A percentile compares a stretch with the other conserved stretches of the same genome.
phyloP scores from a whole-genome alignment of 1,139 yeast species.

The Blastobotrys petasosporus region DNA sequence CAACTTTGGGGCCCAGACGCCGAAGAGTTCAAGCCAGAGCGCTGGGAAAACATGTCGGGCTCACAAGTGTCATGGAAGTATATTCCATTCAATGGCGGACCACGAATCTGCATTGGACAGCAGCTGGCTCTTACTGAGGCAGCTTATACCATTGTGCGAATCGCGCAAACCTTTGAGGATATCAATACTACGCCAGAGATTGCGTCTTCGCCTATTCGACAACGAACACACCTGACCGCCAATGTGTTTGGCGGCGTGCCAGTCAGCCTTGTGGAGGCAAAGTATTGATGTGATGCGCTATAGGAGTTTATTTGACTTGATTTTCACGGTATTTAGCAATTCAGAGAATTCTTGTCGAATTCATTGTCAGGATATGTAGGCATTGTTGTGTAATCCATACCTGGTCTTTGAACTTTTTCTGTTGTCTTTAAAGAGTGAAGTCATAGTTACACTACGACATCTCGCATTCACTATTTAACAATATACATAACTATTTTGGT shows the following conservation, averaged over 20 bases:
- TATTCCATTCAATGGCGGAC: slow-evolving; percentile 51
- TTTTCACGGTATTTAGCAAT: too few relatives aligned
- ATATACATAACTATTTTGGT: too few relatives aligned
- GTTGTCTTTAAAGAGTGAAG: too few relatives aligned
- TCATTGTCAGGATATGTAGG: too few relatives aligned
- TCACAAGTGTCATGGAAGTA: slow-evolving; percentile 28
- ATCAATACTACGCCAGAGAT: slow-evolving; percentile 6
- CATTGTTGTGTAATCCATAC: too few relatives aligned
- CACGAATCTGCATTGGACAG: slow-evolving; percentile 54
- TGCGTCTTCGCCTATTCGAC: not conserved
- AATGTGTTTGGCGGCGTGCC: slow-evolving; percentile 2
- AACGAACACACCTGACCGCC: not conserved
- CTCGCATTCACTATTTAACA: too few relatives aligned
- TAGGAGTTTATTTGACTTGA: too few relatives aligned
- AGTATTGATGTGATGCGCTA: too few relatives aligned
- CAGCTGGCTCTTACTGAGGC: slow-evolving; percentile 55
- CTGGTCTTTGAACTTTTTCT: too few relatives aligned
- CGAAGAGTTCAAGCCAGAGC: slow-evolving; percentile 44
- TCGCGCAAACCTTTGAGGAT: slow-evolving; percentile 35
- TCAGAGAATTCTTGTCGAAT: too few relatives aligned
- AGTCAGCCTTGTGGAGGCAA: not conserved
- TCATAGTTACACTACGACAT: too few relatives aligned
- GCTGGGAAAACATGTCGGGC: slow-evolving; percentile 36
- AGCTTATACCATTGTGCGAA: slow-evolving; percentile 42
- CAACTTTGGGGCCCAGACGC: slow-evolving; percentile 47